phyloP scores from a whole-genome alignment of 139 green algal genomes.

The Volvox africanus region DNA sequence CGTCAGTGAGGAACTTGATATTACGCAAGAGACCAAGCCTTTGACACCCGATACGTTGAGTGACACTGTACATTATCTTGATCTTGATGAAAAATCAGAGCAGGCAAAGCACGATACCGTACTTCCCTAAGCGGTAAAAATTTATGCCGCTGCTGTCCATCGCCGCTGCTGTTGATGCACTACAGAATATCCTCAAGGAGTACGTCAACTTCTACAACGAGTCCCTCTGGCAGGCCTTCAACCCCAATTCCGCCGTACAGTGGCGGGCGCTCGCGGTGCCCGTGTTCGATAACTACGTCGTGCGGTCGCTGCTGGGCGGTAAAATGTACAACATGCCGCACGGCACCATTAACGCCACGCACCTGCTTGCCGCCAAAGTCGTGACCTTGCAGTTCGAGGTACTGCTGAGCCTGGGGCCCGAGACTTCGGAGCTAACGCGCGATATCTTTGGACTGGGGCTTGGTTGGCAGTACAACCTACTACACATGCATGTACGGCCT shows the following conservation, averaged over 20 bases:
- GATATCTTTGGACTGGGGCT: constrained; percentile 45
- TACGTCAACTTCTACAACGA: constrained; percentile 26
- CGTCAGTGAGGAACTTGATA: too few species aligned
- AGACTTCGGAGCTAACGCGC: constrained; percentile 3
- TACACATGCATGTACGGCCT: constrained; percentile 26
- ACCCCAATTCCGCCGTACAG: constrained; percentile 13
- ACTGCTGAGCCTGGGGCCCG: constrained; percentile 3
- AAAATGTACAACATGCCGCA: constrained; percentile 33
- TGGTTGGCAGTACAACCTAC: constrained; percentile 31
- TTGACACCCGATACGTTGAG: too few species aligned
- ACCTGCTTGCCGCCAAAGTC: constrained; percentile 43
- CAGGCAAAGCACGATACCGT: too few species aligned
- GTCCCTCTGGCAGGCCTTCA: constrained; percentile 6
- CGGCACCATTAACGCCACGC: constrained; percentile 13
- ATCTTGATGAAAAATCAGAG: too few species aligned
- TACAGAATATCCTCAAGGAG: constrained; percentile 45
- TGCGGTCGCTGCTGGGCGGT: constrained; percentile 31
- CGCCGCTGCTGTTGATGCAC: too few species aligned
- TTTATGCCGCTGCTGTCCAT: too few species aligned
- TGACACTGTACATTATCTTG: too few species aligned
- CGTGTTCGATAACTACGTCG: constrained; percentile 48
- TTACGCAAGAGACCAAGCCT: too few species aligned
- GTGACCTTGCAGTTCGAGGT: constrained; percentile 46
- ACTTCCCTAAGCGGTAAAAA: too few species aligned
- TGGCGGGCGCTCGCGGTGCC: constrained; percentile 24